Percentiles rank a stretch among this genome's conserved stretches.
These are phyloP conservation scores for Dictyostelium purpureum DNA, from an alignment of 78 protist species.

Conservation along the genomic window DNA sequence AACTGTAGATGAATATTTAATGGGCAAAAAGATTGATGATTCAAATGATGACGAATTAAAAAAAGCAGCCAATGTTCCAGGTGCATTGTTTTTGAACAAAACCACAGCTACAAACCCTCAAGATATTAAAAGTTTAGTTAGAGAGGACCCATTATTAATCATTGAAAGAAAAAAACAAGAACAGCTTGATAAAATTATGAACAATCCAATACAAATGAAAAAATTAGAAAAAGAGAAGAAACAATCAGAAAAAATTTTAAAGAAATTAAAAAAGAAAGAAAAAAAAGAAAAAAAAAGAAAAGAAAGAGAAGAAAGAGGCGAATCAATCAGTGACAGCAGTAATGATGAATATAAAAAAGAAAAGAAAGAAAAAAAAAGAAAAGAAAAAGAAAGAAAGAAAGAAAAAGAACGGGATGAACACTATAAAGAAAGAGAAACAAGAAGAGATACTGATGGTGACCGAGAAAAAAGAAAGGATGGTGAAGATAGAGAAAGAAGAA, in stretches of 20 bases:
- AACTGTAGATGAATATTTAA: slow-evolving; percentile 52
- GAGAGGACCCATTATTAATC: slow-evolving; percentile 74
- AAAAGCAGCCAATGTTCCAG: slow-evolving; percentile 3
- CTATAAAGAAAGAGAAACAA: background rate
- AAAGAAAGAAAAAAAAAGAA: background rate
- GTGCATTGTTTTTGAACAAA: slow-evolving; percentile 22
- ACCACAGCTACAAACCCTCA: background rate
- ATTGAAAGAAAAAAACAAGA: slow-evolving; percentile 61
- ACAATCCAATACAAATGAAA: slow-evolving; percentile 64
- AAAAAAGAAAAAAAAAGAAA: slow-evolving; percentile 67
- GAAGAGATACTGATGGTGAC: background rate
- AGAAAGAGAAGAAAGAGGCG: slow-evolving; percentile 22
- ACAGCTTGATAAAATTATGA: background rate
- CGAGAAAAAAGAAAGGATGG: background rate
- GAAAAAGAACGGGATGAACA: background rate
- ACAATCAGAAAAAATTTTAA: slow-evolving; percentile 42
- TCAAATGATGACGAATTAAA: slow-evolving; percentile 17
- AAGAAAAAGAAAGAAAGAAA: background rate
- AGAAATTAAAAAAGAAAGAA: slow-evolving; percentile 76
- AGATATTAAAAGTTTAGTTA: slow-evolving; percentile 22
- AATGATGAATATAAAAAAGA: slow-evolving; percentile 5
- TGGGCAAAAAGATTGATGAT: slow-evolving; percentile 68
- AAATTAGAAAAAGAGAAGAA: slow-evolving; percentile 33
- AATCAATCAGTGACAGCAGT: slow-evolving; percentile 29
- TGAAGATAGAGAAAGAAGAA: background rate